A percentile compares a stretch with the other conserved stretches of the same genome.
phyloP scores from a whole-genome alignment of 306 rosid genomes.

The Chamaecrista fasciculata region DNA sequence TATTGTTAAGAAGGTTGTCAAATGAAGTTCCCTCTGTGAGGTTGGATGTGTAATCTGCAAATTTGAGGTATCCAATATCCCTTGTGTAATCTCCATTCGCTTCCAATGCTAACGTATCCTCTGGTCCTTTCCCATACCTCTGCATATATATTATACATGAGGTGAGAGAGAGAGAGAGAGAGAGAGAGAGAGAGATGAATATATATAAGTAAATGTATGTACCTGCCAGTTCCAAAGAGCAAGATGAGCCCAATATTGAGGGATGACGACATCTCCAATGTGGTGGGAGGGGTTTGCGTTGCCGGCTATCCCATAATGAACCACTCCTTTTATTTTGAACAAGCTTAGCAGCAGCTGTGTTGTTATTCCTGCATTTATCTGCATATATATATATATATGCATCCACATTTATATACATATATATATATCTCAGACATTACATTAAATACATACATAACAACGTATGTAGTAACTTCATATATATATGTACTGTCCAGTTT shows the following conservation, averaged over 20 bases:
- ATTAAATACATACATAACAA: too few relatives aligned
- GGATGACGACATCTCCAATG: constrained; percentile 62
- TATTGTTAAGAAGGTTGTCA: constrained; percentile 51
- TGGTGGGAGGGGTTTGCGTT: constrained; percentile 58
- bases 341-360: constrained; percentile 60
- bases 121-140: constrained; percentile 50
- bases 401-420: neutral
- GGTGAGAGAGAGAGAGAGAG: too few relatives aligned
- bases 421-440: too few relatives aligned
- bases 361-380: constrained; percentile 65
- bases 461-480: neutral
- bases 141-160: constrained; percentile 9
- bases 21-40: constrained; percentile 11
- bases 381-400: neutral
- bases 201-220: neutral
- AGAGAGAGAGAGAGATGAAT: neutral
- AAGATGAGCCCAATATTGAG: constrained; percentile 50
- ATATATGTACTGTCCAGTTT: too few relatives aligned
- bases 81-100: constrained; percentile 53
- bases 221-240: constrained; percentile 81
- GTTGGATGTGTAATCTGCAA: constrained; percentile 48
- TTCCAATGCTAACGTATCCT: constrained; percentile 42
- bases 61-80: constrained; percentile 38
- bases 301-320: constrained; percentile 73
- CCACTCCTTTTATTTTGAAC: constrained; percentile 53